Evolutionary conservation across 208 protist species (phyloP), one percentile per base, ranked within the genome.

Genomic region (Crithidia acanthocephali): DNA sequence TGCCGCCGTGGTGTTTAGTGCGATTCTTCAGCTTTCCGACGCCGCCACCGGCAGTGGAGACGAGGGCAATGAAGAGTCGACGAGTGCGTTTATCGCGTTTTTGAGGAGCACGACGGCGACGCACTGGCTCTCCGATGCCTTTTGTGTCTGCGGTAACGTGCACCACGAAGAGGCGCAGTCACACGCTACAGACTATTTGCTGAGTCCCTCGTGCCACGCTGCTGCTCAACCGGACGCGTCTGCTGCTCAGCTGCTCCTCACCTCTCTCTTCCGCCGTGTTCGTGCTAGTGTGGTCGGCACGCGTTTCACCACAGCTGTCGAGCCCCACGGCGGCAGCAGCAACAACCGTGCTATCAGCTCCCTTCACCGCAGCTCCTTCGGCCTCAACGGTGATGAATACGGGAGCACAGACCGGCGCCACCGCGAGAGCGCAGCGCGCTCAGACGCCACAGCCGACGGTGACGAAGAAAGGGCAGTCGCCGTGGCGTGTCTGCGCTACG

Each of bases 1-100:
- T 8, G 60, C 60, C 2, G 60, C 30, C 30, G 7, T 55, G 11
- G 23, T 56, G 47, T 45, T 66, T n/a, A 55, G 60, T n/a, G 60
- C 47, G 23, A 5, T 66, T 5, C n/a, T 53, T 11, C 20, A 66
- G 18, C n/a, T 56, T n/a, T 7, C 47, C 2, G 60, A 66, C 11
- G 6, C 51, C 25, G 9, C 11, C 1, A 30, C 60, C 7, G 18
- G 20, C 25, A 18, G 18, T 6, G 20, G 1, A 33, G 47, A 35
- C 3, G 44, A 53, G 27, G 27, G 25, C 27, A n/a, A 3, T 22
- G 13, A 48, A 4, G 32, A 5, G 28, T 13, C 27, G 20, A 22
- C 23, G 16, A 30, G 23, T 18, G 2, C 44, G 28, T 56, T 42
- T 16, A 5, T 25, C 30, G 1, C 0, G 2, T 35, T 66, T 27